These are phyloP conservation scores for Vigna trinervia DNA, from an alignment of 306 rosid species.

Conservation along the genomic window DNA sequence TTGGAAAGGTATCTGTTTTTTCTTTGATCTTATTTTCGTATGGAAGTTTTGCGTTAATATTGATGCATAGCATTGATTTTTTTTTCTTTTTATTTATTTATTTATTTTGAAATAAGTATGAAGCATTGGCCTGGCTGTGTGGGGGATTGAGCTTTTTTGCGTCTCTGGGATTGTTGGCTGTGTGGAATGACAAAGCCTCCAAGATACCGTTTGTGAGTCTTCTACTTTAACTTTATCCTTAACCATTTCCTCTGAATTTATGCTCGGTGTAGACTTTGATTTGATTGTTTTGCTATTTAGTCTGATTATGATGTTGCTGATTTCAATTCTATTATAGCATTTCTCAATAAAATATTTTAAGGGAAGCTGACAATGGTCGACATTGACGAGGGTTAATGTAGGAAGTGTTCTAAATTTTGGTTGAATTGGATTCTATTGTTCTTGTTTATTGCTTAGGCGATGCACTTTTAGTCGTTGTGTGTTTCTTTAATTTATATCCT, in stretches of 20 bases:
- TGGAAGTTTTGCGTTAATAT: background rate
- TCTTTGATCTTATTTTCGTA: background rate
- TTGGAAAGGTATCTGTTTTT: slow-evolving; percentile 67
- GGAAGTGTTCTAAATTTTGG: slow-evolving; percentile 26
- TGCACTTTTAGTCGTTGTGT: slow-evolving; percentile 18
- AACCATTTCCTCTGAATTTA: background rate
- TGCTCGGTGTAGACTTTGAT: background rate
- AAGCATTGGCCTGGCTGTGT: slow-evolving; percentile 96
- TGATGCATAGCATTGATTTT: background rate
- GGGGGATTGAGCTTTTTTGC: slow-evolving; percentile 89
- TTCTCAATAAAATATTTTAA: background rate
- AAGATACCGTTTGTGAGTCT: slow-evolving; percentile 77
- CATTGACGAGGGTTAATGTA: slow-evolving; percentile 14
- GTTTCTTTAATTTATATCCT: background rate
- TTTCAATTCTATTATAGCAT: background rate
- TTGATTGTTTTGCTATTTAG: background rate
- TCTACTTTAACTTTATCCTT: slow-evolving; percentile 21
- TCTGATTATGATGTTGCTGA: background rate
- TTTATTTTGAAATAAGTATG: slow-evolving; percentile 60
- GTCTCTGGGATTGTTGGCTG: slow-evolving; percentile 73
- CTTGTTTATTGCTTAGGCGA: background rate
- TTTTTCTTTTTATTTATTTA: background rate
- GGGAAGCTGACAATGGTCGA: background rate
- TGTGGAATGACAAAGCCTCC: slow-evolving; percentile 94
- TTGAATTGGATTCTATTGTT: slow-evolving; percentile 35